phyloP scores from a whole-genome alignment of 192 early-diverging fungal species.

The Gamsiella multidivaricata region DNA sequence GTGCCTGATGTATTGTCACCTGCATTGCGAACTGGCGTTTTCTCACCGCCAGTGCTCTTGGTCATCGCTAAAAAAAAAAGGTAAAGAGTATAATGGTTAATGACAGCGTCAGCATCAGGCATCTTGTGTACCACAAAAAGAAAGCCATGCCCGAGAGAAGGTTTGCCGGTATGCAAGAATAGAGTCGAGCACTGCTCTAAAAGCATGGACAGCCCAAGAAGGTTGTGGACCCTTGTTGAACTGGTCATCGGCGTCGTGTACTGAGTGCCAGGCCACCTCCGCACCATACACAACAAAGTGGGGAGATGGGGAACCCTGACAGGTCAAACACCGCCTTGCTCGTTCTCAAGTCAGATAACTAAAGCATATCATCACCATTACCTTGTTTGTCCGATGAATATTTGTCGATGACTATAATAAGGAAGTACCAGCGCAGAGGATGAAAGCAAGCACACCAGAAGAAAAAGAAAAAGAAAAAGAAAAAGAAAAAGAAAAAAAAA shows the following conservation, averaged over 20 bases:
- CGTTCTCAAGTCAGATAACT: background rate
- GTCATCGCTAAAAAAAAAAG: background rate
- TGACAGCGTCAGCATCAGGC: background rate
- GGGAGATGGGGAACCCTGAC: background rate
- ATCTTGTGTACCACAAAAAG: too few species aligned
- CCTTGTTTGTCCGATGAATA: background rate
- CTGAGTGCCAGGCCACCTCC: background rate
- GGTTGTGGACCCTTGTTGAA: background rate
- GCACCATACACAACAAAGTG: background rate
- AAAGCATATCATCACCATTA: background rate
- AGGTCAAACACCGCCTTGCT: conserved; percentile 4
- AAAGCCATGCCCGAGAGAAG: too few species aligned
- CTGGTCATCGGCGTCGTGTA: conserved; percentile 5
- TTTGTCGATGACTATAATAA: too few species aligned
- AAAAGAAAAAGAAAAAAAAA: too few species aligned
- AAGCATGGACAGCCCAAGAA: background rate
- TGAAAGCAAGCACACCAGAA: too few species aligned
- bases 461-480: too few species aligned
- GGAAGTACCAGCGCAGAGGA: too few species aligned
- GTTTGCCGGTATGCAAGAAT: background rate
- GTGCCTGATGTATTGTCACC: too few species aligned
- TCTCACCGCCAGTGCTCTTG: background rate
- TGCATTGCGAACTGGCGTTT: background rate
- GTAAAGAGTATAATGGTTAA: background rate
- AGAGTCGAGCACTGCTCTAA: background rate